Conservation (phyloP, 2,329 filamentous ascomycete genomes). For the Rhinocladiella mackenziei region DNA sequence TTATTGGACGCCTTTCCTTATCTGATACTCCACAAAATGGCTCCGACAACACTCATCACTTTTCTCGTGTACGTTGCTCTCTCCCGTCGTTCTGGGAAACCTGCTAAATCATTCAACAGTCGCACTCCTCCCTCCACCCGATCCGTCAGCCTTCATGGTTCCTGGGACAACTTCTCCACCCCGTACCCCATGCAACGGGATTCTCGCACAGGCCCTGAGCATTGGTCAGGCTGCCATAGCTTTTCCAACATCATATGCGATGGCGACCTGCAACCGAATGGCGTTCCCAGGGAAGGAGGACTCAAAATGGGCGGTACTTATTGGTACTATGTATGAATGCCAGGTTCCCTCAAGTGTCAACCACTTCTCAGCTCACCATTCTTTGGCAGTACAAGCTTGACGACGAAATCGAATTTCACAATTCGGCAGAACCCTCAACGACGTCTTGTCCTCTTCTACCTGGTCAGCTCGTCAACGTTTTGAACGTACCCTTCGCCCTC, state of each 20-base stretch:
- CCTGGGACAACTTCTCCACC: conserved; percentile 89
- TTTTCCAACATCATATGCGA: conserved; percentile 84
- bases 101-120: conserved; percentile 30
- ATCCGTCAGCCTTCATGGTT: conserved; percentile 78
- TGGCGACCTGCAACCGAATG: conserved; percentile 57
- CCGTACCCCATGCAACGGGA: conserved; percentile 80
- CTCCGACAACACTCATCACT: conserved; percentile 33
- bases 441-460: conserved; percentile 80
- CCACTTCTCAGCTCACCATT: conserved; percentile 29
- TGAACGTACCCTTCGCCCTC: conserved; percentile 71
- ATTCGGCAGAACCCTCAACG: conserved; percentile 68
- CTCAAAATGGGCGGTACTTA: conserved; percentile 91
- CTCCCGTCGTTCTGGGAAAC: conserved; percentile 1
- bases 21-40: conserved; percentile 22
- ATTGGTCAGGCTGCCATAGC: conserved; percentile 83
- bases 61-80: conserved; percentile 33
- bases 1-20: conserved; percentile 3
- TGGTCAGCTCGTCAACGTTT: conserved; percentile 79
- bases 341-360: conserved; percentile 2
- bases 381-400: conserved; percentile 73
- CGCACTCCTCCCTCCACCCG: conserved; percentile 39
- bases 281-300: conserved; percentile 62
- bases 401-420: conserved; percentile 70
- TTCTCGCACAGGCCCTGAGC: conserved; percentile 64
- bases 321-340: conserved; percentile 80